phyloP scores from a whole-genome alignment of 176 grass and related monocot species.

The Triticum dicoccoides region DNA sequence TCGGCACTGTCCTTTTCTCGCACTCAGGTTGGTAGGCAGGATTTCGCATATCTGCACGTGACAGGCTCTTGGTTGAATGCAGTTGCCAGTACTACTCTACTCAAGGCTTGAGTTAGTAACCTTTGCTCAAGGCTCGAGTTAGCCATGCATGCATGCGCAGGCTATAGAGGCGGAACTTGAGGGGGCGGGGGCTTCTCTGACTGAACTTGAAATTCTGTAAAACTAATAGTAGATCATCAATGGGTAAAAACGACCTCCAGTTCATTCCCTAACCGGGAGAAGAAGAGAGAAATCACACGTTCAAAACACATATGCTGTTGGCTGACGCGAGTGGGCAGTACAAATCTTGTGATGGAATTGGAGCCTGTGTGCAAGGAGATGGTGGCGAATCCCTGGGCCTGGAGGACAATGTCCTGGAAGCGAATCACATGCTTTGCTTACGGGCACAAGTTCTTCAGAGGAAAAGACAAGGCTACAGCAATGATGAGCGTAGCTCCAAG shows the following conservation, averaged over 20 bases:
- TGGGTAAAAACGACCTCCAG: too few relatives aligned
- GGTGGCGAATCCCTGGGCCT: neutral
- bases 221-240: neutral
- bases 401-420: constrained; percentile 15
- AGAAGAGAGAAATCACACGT: neutral
- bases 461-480: constrained; percentile 23
- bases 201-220: neutral
- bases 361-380: neutral
- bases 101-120: neutral
- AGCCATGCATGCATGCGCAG: neutral
- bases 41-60: constrained; percentile 24
- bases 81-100: neutral
- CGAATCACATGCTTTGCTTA: constrained; percentile 28
- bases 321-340: neutral
- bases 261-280: neutral
- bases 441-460: constrained; percentile 21
- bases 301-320: neutral
- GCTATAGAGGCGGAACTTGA: neutral
- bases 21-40: constrained; percentile 27
- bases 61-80: constrained; percentile 12
- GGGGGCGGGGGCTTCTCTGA: neutral
- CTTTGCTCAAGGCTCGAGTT: neutral
- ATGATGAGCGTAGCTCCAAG: constrained; percentile 27
- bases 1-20: constrained; percentile 44
- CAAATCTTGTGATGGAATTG: too few relatives aligned